Evolutionary conservation across 1,139 yeast genomes (phyloP).

Genomic region (Magnusiomyces sp.): DNA sequence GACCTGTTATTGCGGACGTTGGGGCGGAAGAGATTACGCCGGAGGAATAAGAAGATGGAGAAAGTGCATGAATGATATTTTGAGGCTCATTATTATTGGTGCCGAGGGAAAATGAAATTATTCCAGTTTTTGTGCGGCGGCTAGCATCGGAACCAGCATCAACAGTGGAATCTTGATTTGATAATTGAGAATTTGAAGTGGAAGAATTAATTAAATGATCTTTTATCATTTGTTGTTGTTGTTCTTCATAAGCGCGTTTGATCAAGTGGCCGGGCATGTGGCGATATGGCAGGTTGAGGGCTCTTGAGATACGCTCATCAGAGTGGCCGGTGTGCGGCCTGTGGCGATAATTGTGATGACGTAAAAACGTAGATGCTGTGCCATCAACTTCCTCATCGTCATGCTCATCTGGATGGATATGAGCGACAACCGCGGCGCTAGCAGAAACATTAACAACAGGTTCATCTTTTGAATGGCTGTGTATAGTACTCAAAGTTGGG

Average conservation of each 20-base stretch:
- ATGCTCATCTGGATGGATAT: neutral
- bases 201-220: neutral
- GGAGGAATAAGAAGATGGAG: too few species aligned
- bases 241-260: neutral
- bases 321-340: slow-evolving; percentile 25
- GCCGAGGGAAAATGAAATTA: neutral
- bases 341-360: slow-evolving; percentile 35
- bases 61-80: neutral
- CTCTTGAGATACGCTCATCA: slow-evolving; percentile 27
- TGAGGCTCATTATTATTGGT: slow-evolving; percentile 1
- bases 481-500: slow-evolving; percentile 2
- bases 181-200: neutral
- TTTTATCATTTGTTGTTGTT: neutral
- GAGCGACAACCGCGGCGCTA: too few species aligned
- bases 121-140: neutral
- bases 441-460: neutral
- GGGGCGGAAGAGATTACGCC: slow-evolving; percentile 1
- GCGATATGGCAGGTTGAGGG: slow-evolving; percentile 29
- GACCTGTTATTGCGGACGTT: neutral
- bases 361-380: slow-evolving; percentile 24
- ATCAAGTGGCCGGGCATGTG: slow-evolving; percentile 15
- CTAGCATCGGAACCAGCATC: neutral
- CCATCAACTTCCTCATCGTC: slow-evolving; percentile 13
- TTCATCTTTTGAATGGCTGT: slow-evolving; percentile 5
- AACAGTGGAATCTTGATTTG: neutral